Percentiles rank a stretch among this genome's conserved stretches.
Evolutionary conservation across 2,329 filamentous ascomycete species (phyloP).

Genomic region (Sporothrix schenckii): DNA sequence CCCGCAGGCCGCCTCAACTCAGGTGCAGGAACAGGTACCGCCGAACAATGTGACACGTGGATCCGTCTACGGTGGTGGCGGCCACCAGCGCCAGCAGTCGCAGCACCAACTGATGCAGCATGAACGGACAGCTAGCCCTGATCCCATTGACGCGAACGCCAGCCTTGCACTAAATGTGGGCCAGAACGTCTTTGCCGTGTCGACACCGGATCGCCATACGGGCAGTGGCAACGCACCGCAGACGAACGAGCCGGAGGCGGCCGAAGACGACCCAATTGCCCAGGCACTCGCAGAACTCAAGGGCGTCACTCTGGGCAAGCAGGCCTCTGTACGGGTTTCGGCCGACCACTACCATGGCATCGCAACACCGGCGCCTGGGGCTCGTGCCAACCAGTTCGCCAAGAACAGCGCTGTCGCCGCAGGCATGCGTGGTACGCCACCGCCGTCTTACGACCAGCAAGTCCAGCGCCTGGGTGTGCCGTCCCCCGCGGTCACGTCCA

Average conservation of each 20-base stretch:
- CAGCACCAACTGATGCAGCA: constrained; percentile 46
- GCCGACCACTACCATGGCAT: constrained; percentile 96
- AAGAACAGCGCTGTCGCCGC: constrained; percentile 53
- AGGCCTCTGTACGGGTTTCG: constrained; percentile 80
- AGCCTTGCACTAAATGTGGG: constrained; percentile 93
- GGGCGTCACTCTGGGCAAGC: constrained; percentile 74
- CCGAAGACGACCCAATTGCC: constrained; percentile 87
- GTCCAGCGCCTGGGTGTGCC: constrained; percentile 83
- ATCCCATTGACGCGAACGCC: constrained; percentile 86
- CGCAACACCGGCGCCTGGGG: constrained; percentile 71
- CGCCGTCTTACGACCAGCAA: constrained; percentile 81
- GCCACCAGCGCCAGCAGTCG: constrained; percentile 26
- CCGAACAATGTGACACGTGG: constrained; percentile 38
- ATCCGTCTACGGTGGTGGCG: constrained; percentile 26
- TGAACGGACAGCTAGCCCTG: constrained; percentile 66
- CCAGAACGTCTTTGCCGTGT: constrained; percentile 93
- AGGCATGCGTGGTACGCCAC: constrained; percentile 73
- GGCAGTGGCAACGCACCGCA: constrained; percentile 60
- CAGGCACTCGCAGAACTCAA: constrained; percentile 91
- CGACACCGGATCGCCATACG: constrained; percentile 61
- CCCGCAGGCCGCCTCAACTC: constrained; percentile 38
- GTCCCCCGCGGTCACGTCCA: constrained; percentile 86
- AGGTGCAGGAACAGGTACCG: constrained; percentile 9
- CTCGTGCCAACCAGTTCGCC: constrained; percentile 42
- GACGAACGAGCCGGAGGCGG: constrained; percentile 42